These are phyloP conservation scores for Parietichytrium sp. DNA, from an alignment of 108 stramenopile genomes.

Conservation along the genomic window DNA sequence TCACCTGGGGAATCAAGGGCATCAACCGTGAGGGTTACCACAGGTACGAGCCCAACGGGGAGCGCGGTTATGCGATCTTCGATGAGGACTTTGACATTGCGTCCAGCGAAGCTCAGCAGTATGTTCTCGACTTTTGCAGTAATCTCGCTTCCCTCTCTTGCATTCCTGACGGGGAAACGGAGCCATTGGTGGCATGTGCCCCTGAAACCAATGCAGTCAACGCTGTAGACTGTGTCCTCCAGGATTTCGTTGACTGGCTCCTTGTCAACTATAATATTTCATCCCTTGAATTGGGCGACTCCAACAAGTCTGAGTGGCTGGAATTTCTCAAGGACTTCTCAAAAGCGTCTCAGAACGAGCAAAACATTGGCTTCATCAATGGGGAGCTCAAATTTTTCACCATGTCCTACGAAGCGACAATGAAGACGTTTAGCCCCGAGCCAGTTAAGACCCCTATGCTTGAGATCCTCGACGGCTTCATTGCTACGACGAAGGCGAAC, in stretches of 20 bases:
- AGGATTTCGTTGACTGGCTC: neutral
- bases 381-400: slow-evolving; percentile 42
- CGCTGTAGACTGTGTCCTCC: neutral
- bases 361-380: slow-evolving; percentile 41
- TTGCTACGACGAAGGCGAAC: neutral
- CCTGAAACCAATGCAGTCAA: neutral
- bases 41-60: slow-evolving; percentile 21
- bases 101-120: neutral
- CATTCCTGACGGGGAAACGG: neutral
- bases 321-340: neutral
- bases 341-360: neutral
- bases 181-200: neutral
- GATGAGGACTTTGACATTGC: slow-evolving; percentile 39
- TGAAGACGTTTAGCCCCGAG: slow-evolving; percentile 17
- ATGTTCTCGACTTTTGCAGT: slow-evolving; percentile 29
- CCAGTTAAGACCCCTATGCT: neutral
- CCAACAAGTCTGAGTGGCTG: neutral
- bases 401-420: neutral
- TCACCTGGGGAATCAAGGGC: slow-evolving; percentile 45
- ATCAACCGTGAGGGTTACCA: slow-evolving; percentile 44
- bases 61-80: slow-evolving; percentile 37
- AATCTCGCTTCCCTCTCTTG: neutral
- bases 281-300: neutral
- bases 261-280: neutral
- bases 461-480: neutral